Evolutionary conservation across 768 basidiomycete genomes (phyloP).

Genomic region (Tephrocybe sp.): DNA sequence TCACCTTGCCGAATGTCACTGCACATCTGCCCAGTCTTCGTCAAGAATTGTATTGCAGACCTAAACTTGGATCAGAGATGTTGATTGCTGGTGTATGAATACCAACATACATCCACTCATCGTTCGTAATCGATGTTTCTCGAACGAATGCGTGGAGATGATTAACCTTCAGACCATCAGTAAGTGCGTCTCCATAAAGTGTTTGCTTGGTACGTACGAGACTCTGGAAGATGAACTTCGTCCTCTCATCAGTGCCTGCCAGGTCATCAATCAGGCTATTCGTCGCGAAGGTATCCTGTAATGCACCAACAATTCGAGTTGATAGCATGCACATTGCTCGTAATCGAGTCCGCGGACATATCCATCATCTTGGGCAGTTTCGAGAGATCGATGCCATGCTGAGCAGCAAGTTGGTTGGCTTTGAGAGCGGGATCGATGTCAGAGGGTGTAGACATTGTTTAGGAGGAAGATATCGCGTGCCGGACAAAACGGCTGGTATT

Average conservation of each 20-base stretch:
- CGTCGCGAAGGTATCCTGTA: background rate
- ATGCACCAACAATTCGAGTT: slow-evolving; percentile 7
- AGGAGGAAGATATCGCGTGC: background rate
- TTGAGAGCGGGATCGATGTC: slow-evolving; percentile 21
- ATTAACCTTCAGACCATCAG: slow-evolving; percentile 38
- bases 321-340: slow-evolving; percentile 30
- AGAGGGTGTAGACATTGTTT: slow-evolving; percentile 1
- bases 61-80: slow-evolving; percentile 21
- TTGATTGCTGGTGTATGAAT: background rate
- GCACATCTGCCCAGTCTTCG: slow-evolving; percentile 70
- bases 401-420: slow-evolving; percentile 29
- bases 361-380: slow-evolving; percentile 41
- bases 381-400: slow-evolving; percentile 39
- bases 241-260: slow-evolving; percentile 38
- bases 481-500: background rate
- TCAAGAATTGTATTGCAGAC: slow-evolving; percentile 75
- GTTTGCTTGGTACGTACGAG: slow-evolving; percentile 27
- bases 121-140: slow-evolving; percentile 75
- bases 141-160: slow-evolving; percentile 76
- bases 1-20: slow-evolving; percentile 59
- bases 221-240: slow-evolving; percentile 42
- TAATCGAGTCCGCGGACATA: slow-evolving; percentile 41
- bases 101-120: slow-evolving; percentile 76
- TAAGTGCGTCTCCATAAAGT: background rate
- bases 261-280: background rate